Percentiles rank a stretch among this genome's conserved stretches.
Conservation (phyloP, 371 early-diverging fungal species). For the Syncephalastrum sp. region DNA sequence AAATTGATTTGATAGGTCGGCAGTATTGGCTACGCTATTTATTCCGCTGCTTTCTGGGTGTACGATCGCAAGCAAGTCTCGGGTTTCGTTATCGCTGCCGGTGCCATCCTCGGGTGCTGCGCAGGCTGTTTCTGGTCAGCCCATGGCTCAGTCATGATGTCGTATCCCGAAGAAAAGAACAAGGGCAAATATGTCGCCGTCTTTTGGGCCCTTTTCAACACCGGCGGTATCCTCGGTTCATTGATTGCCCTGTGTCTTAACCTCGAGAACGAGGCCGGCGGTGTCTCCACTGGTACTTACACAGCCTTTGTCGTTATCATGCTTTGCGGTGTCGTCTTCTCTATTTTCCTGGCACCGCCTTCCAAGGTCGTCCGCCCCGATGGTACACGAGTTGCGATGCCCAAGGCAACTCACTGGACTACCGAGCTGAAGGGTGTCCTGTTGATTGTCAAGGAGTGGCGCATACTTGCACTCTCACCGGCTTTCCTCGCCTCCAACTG, state of each 20-base stretch:
- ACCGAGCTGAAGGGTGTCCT: conserved; percentile 55
- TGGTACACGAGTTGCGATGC: conserved; percentile 51
- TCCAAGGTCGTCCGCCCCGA: conserved; percentile 55
- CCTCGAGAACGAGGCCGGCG: conserved; percentile 34
- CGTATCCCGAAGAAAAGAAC: conserved; percentile 56
- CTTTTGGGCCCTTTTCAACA: conserved; percentile 77
- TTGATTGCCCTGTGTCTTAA: conserved; percentile 62
- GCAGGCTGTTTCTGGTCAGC: conserved; percentile 63
- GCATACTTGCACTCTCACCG: conserved; percentile 53
- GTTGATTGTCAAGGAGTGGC: conserved; percentile 58
- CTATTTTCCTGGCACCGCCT: conserved; percentile 53
- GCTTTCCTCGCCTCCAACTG: conserved; percentile 74
- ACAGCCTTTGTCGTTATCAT: conserved; percentile 62
- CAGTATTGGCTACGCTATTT: conserved; percentile 50
- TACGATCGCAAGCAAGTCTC: conserved; percentile 35
- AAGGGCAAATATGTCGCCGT: conserved; percentile 68
- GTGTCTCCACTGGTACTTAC: conserved; percentile 55
- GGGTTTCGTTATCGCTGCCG: conserved; percentile 47
- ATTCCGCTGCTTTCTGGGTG: conserved; percentile 46
- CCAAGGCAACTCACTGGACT: conserved; percentile 44
- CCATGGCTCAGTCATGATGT: conserved; percentile 61
- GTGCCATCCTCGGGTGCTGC: conserved; percentile 54
- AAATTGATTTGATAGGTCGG: conserved; percentile 16
- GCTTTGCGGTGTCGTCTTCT: conserved; percentile 50
- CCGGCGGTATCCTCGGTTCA: conserved; percentile 74